These are phyloP conservation scores for Drechmeria coniospora DNA, from an alignment of 2,329 filamentous ascomycete genomes.

Conservation along the genomic window DNA sequence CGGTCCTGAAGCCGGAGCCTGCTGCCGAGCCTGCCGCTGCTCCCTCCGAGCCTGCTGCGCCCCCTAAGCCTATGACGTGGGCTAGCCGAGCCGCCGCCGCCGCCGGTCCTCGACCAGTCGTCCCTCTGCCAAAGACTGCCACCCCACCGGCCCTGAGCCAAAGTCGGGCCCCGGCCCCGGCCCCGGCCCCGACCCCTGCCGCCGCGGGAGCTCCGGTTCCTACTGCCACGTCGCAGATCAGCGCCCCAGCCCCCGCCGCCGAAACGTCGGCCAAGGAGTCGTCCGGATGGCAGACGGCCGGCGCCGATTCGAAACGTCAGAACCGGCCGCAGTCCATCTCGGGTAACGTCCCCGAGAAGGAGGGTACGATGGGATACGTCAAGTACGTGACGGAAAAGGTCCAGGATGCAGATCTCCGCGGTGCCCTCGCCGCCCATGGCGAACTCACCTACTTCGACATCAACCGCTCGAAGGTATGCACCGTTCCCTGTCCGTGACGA, in stretches of 20 bases:
- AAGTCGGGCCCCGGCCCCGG: slow-evolving; percentile 35
- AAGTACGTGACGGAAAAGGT: slow-evolving; percentile 92
- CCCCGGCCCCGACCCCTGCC: slow-evolving; percentile 23
- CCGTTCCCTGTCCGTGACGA: background rate
- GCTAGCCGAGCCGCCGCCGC: slow-evolving; percentile 52
- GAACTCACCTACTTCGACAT: slow-evolving; percentile 61
- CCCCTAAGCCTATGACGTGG: slow-evolving; percentile 56
- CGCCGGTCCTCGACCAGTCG: slow-evolving; percentile 35
- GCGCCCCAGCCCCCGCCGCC: slow-evolving; percentile 21
- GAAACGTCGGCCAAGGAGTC: slow-evolving; percentile 33
- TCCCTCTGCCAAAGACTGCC: slow-evolving; percentile 41
- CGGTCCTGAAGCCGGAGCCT: slow-evolving; percentile 28
- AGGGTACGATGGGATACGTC: slow-evolving; percentile 74
- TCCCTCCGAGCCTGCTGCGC: slow-evolving; percentile 28
- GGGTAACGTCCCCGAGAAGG: slow-evolving; percentile 47
- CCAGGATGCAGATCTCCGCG: slow-evolving; percentile 54
- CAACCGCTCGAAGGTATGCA: slow-evolving; percentile 64
- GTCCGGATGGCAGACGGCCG: slow-evolving; percentile 69
- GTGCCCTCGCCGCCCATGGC: slow-evolving; percentile 55
- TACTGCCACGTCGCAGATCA: slow-evolving; percentile 14
- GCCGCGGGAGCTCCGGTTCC: slow-evolving; percentile 23
- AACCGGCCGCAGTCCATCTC: slow-evolving; percentile 55
- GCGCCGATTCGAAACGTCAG: slow-evolving; percentile 71
- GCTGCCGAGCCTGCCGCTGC: slow-evolving; percentile 34
- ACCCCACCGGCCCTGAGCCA: slow-evolving; percentile 32